These are phyloP conservation scores for Ampelomyces quisqualis DNA, from an alignment of 2,329 filamentous ascomycete genomes.

Conservation along the genomic window DNA sequence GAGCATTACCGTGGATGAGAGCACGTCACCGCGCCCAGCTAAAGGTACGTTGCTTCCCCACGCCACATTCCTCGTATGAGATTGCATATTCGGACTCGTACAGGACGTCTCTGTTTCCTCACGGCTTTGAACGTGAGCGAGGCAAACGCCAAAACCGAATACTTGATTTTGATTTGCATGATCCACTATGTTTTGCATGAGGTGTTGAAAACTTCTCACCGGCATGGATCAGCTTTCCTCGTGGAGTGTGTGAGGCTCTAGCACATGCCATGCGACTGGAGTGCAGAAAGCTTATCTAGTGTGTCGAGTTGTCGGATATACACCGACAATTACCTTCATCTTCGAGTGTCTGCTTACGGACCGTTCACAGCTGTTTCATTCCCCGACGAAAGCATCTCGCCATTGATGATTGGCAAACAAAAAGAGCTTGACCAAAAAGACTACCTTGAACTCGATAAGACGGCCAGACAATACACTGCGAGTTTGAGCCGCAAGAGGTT, in stretches of 20 bases:
- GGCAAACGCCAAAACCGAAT: too few relatives aligned
- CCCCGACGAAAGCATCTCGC: constrained; percentile 50
- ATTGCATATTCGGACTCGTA: too few relatives aligned
- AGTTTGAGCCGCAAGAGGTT: constrained; percentile 47
- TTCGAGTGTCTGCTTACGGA: not conserved
- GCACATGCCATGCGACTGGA: not conserved
- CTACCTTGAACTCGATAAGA: constrained; percentile 44
- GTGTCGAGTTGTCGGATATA: too few relatives aligned
- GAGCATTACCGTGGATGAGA: constrained; percentile 23
- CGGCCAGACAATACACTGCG: constrained; percentile 39
- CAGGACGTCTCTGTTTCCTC: too few relatives aligned
- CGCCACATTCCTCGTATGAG: constrained; percentile 3
- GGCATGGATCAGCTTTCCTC: not conserved
- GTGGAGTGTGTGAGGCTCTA: not conserved
- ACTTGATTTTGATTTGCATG: too few relatives aligned
- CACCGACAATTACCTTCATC: not conserved
- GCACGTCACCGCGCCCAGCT: constrained; percentile 29
- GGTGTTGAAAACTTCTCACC: not conserved
- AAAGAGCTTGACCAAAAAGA: constrained; percentile 50
- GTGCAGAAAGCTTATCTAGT: not conserved
- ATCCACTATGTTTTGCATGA: not conserved
- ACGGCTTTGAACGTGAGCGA: not conserved
- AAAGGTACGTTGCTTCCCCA: constrained; percentile 36
- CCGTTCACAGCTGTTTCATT: constrained; percentile 48
- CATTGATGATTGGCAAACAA: constrained; percentile 48